A percentile compares a stretch with the other conserved stretches of the same genome.
These are phyloP conservation scores for Purpureocillium lavendulum DNA, from an alignment of 2,329 filamentous ascomycete genomes.

Conservation along the genomic window DNA sequence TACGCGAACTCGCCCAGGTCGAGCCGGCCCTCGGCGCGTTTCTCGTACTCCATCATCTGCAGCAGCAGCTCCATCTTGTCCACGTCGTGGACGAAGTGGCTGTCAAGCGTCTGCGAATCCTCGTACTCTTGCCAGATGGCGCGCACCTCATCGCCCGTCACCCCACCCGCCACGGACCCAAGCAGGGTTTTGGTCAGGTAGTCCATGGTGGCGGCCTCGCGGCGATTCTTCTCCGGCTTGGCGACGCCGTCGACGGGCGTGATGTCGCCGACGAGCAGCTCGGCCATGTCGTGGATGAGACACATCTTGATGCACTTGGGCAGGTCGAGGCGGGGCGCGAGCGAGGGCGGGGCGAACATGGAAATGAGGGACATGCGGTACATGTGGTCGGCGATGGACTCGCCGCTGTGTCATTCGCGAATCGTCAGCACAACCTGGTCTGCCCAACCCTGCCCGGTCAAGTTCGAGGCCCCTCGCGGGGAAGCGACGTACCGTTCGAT, in stretches of 20 bases:
- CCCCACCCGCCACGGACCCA: constrained; percentile 64
- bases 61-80: constrained; percentile 94
- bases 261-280: constrained; percentile 90
- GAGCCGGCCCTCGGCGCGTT: constrained; percentile 50
- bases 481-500: constrained; percentile 45
- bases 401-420: constrained; percentile 44
- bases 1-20: constrained; percentile 83
- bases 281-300: constrained; percentile 95
- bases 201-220: constrained; percentile 86
- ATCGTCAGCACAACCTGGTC: constrained; percentile 1
- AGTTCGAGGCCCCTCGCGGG: neutral
- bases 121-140: constrained; percentile 94
- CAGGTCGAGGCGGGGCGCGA: constrained; percentile 66
- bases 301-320: constrained; percentile 89
- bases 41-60: constrained; percentile 97
- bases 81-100: constrained; percentile 87
- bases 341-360: constrained; percentile 74
- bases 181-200: constrained; percentile 71
- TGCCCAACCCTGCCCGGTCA: too few relatives aligned
- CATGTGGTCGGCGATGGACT: constrained; percentile 98
- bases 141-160: constrained; percentile 60
- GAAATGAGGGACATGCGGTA: constrained; percentile 98
- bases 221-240: constrained; percentile 81
- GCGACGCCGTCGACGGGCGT: constrained; percentile 81
- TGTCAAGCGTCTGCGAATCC: constrained; percentile 74